Evolutionary conservation across 306 rosid genomes (phyloP).

Genomic region (Malus sylvestris): DNA sequence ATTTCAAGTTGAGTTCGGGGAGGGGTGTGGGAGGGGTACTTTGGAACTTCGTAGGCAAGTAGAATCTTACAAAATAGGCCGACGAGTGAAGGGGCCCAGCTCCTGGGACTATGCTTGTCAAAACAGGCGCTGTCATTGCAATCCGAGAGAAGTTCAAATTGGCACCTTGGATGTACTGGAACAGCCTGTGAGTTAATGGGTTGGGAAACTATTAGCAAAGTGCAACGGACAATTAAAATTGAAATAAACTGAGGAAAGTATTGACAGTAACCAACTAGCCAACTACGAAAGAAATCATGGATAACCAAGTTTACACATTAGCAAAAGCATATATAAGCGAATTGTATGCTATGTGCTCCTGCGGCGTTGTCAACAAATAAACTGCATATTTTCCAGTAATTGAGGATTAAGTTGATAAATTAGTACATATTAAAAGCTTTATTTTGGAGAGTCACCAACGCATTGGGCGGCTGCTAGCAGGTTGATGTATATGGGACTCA

Average conservation of each 20-base stretch:
- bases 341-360: neutral
- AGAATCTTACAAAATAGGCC: constrained; percentile 49
- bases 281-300: neutral
- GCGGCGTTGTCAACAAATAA: neutral
- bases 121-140: constrained; percentile 56
- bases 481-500: neutral
- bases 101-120: constrained; percentile 57
- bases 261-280: neutral
- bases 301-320: neutral
- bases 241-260: neutral
- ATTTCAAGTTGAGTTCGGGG: constrained; percentile 49
- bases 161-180: constrained; percentile 79
- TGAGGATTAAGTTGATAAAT: neutral
- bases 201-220: neutral
- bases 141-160: constrained; percentile 75
- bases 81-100: constrained; percentile 65
- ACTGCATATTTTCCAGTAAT: neutral
- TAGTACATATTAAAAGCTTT: neutral
- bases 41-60: constrained; percentile 65
- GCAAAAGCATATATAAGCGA: neutral
- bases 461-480: neutral
- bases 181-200: constrained; percentile 36
- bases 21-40: constrained; percentile 61
- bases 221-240: neutral
- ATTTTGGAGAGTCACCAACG: neutral